These are phyloP conservation scores for Poterioochromonas sp. DNA, from an alignment of 352 stramenopile species.

Conservation along the genomic window DNA sequence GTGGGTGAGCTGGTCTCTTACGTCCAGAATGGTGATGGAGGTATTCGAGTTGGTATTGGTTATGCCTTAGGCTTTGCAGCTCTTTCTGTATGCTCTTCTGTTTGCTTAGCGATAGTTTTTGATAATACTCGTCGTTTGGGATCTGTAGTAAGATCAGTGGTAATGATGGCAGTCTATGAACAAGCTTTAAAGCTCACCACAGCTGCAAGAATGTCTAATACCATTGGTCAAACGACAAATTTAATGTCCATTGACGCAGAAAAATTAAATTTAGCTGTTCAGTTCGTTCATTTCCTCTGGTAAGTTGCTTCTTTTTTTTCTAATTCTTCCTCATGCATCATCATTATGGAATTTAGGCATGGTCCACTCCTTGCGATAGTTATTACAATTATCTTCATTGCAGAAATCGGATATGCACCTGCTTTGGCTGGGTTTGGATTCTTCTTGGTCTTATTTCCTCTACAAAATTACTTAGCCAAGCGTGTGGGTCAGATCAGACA, in stretches of 20 bases:
- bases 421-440: constrained; percentile 12
- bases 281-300: constrained; percentile 26
- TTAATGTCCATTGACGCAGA: constrained; percentile 15
- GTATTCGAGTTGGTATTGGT: neutral
- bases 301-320: neutral
- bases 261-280: constrained; percentile 13
- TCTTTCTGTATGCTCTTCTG: neutral
- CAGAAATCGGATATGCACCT: neutral
- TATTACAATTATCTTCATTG: neutral
- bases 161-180: constrained; percentile 19
- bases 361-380: neutral
- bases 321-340: neutral
- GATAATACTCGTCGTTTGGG: neutral
- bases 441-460: neutral
- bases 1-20: neutral
- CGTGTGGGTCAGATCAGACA: neutral
- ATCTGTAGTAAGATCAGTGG: neutral
- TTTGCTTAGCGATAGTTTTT: neutral
- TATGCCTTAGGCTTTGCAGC: neutral
- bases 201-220: neutral
- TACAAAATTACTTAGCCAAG: neutral
- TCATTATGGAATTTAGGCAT: neutral
- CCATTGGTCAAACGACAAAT: constrained; percentile 17
- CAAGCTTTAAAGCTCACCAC: constrained; percentile 4
- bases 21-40: neutral